Percentiles rank a stretch among this genome's conserved stretches.
phyloP scores from a whole-genome alignment of 2,329 filamentous ascomycete genomes.

The Cladophialophora psammophila region DNA sequence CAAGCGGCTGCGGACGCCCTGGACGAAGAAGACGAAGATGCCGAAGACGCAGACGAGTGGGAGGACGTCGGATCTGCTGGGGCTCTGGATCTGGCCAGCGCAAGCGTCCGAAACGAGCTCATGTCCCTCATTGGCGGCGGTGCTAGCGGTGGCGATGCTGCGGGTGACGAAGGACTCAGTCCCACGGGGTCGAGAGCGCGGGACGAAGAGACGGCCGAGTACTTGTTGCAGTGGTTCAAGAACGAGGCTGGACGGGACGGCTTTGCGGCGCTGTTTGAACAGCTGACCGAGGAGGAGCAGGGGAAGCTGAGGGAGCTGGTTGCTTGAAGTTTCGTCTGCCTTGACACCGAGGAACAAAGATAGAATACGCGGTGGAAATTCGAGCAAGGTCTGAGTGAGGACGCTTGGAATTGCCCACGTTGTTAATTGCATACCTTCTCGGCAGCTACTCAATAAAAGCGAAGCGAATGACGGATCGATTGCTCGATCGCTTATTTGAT shows the following conservation, averaged over 20 bases:
- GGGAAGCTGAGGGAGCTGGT: conserved; percentile 36
- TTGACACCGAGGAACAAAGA: too few relatives aligned
- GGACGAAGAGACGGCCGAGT: conserved; percentile 90
- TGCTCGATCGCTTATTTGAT: too few relatives aligned
- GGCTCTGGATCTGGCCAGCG: conserved; percentile 74
- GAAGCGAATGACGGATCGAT: too few relatives aligned
- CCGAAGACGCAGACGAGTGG: conserved; percentile 80
- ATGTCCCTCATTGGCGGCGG: conserved; percentile 67
- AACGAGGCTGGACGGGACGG: conserved; percentile 60
- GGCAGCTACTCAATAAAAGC: too few relatives aligned
- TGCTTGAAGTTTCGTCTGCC: conserved; percentile 19
- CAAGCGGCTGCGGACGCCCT: conserved; percentile 66
- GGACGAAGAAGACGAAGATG: conserved; percentile 60
- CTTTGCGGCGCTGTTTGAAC: conserved; percentile 63
- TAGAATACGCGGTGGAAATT: too few relatives aligned
- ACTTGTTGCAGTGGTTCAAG: conserved; percentile 81
- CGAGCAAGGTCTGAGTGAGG: too few relatives aligned
- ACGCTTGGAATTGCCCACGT: too few relatives aligned
- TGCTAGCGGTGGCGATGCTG: conserved; percentile 59
- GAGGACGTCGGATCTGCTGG: conserved; percentile 78
- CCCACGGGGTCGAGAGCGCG: conserved; percentile 65
- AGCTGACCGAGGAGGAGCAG: conserved; percentile 61
- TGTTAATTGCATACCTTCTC: too few relatives aligned
- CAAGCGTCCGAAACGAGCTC: conserved; percentile 73
- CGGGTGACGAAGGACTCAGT: conserved; percentile 57